Percentiles rank a stretch among this genome's conserved stretches.
phyloP scores from a whole-genome alignment of 176 grass and related monocot species.

The Eragrostis curvula region DNA sequence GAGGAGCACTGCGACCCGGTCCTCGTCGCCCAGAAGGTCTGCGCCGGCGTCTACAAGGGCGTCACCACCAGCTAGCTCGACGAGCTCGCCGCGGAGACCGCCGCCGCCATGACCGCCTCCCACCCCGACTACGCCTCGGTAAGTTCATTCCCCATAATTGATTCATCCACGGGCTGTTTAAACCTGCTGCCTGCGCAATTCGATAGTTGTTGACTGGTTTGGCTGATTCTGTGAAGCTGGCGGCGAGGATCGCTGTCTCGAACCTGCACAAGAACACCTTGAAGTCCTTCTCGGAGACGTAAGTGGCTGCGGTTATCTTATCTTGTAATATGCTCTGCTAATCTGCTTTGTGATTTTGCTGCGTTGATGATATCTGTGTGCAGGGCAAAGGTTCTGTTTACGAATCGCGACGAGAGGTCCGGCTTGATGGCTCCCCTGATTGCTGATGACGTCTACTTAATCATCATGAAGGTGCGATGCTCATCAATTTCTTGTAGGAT shows the following conservation, averaged over 20 bases:
- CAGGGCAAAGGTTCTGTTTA: slow-evolving; percentile 71
- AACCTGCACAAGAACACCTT: slow-evolving; percentile 92
- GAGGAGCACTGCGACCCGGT: slow-evolving; percentile 97
- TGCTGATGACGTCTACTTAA: slow-evolving; percentile 73
- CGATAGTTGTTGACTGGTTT: not conserved
- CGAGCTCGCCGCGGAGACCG: slow-evolving; percentile 93
- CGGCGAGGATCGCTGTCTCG: slow-evolving; percentile 90
- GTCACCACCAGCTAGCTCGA: slow-evolving; percentile 97
- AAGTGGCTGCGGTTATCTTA: not conserved
- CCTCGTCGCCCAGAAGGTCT: slow-evolving; percentile 93
- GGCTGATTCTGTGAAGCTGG: slow-evolving; percentile 49
- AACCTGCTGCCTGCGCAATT: not conserved
- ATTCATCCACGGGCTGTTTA: not conserved
- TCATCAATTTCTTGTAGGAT: not conserved
- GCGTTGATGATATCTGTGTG: not conserved
- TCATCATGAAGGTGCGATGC: slow-evolving; percentile 71
- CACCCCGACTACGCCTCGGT: slow-evolving; percentile 96
- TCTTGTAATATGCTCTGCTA: not conserved
- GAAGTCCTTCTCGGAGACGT: slow-evolving; percentile 91
- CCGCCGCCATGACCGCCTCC: slow-evolving; percentile 78
- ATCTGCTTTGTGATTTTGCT: not conserved
- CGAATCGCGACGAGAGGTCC: slow-evolving; percentile 62
- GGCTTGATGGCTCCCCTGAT: slow-evolving; percentile 72
- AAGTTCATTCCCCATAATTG: not conserved
- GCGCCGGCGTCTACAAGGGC: slow-evolving; percentile 89